These are phyloP conservation scores for Rhodotorula glutinis DNA, from an alignment of 1,284 basidiomycete genomes.

Conservation along the genomic window DNA sequence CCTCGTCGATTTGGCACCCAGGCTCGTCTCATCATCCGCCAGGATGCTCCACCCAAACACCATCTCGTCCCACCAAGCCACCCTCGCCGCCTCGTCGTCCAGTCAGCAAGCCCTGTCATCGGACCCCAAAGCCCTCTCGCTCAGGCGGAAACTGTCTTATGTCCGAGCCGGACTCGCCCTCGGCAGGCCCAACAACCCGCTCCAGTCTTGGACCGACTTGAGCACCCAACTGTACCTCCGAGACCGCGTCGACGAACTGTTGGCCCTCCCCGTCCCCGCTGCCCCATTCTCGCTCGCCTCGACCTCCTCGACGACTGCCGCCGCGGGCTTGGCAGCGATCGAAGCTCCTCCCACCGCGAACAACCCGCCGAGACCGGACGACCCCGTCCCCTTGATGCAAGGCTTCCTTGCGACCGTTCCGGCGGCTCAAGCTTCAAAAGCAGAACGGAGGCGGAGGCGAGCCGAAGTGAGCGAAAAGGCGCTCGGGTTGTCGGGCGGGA, in stretches of 20 bases:
- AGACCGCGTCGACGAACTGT: conserved; percentile 41
- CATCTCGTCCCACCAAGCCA: conserved; percentile 42
- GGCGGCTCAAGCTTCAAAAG: conserved; percentile 71
- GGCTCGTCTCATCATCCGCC: conserved; percentile 43
- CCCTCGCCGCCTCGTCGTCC: conserved; percentile 4
- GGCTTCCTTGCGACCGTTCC: conserved; percentile 91
- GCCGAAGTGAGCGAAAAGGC: conserved; percentile 55
- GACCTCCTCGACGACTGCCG: not conserved
- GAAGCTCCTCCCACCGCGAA: conserved; percentile 1
- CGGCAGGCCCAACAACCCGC: conserved; percentile 58
- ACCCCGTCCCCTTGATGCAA: conserved; percentile 57
- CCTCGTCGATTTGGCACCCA: conserved; percentile 44
- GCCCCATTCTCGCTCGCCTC: conserved; percentile 29
- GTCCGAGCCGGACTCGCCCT: conserved; percentile 57
- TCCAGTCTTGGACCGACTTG: conserved; percentile 15
- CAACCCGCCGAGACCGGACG: conserved; percentile 16
- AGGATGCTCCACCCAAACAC: conserved; percentile 69
- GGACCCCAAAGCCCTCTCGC: conserved; percentile 9
- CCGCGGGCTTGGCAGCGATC: not conserved
- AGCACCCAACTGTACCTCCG: conserved; percentile 49
- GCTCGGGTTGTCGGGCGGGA: conserved; percentile 62
- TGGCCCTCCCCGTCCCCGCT: conserved; percentile 36
- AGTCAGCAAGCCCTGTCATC: too few species aligned
- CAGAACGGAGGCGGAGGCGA: conserved; percentile 69
- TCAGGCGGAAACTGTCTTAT: conserved; percentile 25